Percentiles rank a stretch among this genome's conserved stretches.
These are phyloP conservation scores for Chlorella sorokiniana DNA, from an alignment of 139 green algal genomes.

Conservation along the genomic window DNA sequence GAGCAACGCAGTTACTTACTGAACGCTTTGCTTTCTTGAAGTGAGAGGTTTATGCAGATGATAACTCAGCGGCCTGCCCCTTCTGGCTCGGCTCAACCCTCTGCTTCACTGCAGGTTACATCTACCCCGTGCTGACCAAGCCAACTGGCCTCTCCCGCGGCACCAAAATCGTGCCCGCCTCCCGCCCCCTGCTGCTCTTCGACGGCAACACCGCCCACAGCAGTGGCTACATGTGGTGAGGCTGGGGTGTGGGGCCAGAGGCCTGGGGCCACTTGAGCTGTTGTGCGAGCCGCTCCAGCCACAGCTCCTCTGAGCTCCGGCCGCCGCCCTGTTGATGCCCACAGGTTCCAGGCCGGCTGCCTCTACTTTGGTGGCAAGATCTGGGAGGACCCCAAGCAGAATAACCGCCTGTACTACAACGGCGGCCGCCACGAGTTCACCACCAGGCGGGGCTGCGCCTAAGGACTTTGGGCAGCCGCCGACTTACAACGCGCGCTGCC, in stretches of 20 bases:
- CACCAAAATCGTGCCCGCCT: conserved; percentile 4
- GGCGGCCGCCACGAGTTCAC: conserved; percentile 51
- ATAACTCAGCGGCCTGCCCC: neutral
- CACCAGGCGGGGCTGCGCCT: conserved; percentile 7
- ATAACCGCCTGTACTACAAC: conserved; percentile 46
- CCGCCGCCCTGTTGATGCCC: neutral
- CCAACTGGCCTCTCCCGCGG: conserved; percentile 38
- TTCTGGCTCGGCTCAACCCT: neutral
- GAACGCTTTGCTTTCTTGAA: too few relatives aligned
- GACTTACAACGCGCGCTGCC: neutral
- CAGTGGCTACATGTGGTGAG: conserved; percentile 33
- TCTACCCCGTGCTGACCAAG: conserved; percentile 50
- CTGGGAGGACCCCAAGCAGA: conserved; percentile 29
- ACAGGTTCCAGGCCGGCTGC: conserved; percentile 50
- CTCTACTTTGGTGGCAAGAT: conserved; percentile 64
- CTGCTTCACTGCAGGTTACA: conserved; percentile 44
- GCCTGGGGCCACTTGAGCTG: neutral
- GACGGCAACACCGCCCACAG: conserved; percentile 62
- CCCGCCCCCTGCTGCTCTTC: conserved; percentile 53
- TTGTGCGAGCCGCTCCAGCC: neutral
- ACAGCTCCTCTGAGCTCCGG: too few relatives aligned
- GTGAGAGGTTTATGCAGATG: too few relatives aligned
- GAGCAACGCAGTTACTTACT: too few relatives aligned
- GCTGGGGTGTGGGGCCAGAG: neutral
- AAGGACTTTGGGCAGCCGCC: neutral